These are phyloP conservation scores for Coleophoma eucalyptorum DNA, from an alignment of 2,329 filamentous ascomycete genomes.

Conservation along the genomic window DNA sequence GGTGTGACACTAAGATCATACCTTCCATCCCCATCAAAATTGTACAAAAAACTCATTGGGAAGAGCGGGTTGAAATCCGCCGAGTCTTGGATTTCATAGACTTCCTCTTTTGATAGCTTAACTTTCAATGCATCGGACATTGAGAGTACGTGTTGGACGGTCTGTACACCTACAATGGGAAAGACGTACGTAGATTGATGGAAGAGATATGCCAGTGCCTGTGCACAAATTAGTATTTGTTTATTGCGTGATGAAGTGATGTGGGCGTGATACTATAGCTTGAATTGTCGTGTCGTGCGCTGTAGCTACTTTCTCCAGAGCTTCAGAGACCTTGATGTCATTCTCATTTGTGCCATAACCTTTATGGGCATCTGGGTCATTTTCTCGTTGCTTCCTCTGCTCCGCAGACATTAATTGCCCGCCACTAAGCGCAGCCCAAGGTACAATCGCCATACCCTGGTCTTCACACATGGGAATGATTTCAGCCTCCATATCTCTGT, in stretches of 20 bases:
- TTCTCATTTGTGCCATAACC: slow-evolving; percentile 34
- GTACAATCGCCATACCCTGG: slow-evolving; percentile 50
- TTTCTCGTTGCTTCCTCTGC: slow-evolving; percentile 20
- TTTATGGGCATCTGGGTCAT: slow-evolving; percentile 13
- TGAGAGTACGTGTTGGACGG: slow-evolving; percentile 8
- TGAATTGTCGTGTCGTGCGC: slow-evolving; percentile 52
- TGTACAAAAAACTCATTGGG: slow-evolving; percentile 4
- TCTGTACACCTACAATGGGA: slow-evolving; percentile 11
- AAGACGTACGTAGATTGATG: slow-evolving; percentile 12
- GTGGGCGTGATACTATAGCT: slow-evolving; percentile 37
- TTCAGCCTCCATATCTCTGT: slow-evolving; percentile 57
- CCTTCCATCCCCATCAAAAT: not conserved
- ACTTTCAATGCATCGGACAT: slow-evolving; percentile 6
- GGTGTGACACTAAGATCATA: not conserved
- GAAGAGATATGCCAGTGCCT: slow-evolving; percentile 8
- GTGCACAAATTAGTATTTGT: not conserved
- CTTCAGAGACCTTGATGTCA: slow-evolving; percentile 44
- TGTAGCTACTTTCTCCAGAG: slow-evolving; percentile 50
- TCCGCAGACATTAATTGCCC: slow-evolving; percentile 41
- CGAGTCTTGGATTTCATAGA: slow-evolving; percentile 9
- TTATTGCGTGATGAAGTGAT: too few relatives aligned
- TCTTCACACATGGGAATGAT: slow-evolving; percentile 51
- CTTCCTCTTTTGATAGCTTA: slow-evolving; percentile 7
- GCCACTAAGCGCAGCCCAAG: slow-evolving; percentile 46
- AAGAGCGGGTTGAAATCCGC: slow-evolving; percentile 9